phyloP scores from a whole-genome alignment of 768 basidiomycete species.

The Leccinum subgranulosum region DNA sequence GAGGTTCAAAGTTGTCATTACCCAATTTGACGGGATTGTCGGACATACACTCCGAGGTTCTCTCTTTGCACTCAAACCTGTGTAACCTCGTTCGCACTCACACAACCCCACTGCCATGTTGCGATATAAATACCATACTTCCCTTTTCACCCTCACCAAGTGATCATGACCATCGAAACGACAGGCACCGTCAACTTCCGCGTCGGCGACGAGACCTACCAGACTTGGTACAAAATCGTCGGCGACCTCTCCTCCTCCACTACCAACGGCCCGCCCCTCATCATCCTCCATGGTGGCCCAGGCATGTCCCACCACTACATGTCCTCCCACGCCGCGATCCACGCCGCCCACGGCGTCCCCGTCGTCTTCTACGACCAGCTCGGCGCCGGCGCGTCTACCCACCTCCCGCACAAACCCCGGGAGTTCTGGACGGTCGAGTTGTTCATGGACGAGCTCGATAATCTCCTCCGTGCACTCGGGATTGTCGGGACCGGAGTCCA shows the following conservation, averaged over 20 bases:
- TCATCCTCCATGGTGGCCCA: conserved; percentile 47
- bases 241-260: conserved; percentile 32
- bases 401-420: conserved; percentile 33
- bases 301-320: conserved; percentile 31
- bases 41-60: no score
- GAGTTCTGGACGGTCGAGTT: conserved; percentile 46
- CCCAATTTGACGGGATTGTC: no score
- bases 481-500: conserved; percentile 20
- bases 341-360: conserved; percentile 27
- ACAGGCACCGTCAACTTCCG: conserved; percentile 16
- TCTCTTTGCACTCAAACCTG: no score
- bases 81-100: no score
- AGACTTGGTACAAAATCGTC: conserved; percentile 42
- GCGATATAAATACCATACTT: not conserved
- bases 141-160: not conserved
- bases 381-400: conserved; percentile 43
- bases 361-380: conserved; percentile 51
- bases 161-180: conserved; percentile 8
- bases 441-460: conserved; percentile 51
- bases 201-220: conserved; percentile 22
- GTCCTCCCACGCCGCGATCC: conserved; percentile 33
- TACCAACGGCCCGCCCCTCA: conserved; percentile 16
- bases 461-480: conserved; percentile 41
- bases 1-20: no score
- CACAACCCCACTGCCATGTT: no score